Evolutionary conservation across 257 asterid genomes (phyloP), one percentile per base, ranked within the genome.

Genomic region (Handroanthus guayacan): DNA sequence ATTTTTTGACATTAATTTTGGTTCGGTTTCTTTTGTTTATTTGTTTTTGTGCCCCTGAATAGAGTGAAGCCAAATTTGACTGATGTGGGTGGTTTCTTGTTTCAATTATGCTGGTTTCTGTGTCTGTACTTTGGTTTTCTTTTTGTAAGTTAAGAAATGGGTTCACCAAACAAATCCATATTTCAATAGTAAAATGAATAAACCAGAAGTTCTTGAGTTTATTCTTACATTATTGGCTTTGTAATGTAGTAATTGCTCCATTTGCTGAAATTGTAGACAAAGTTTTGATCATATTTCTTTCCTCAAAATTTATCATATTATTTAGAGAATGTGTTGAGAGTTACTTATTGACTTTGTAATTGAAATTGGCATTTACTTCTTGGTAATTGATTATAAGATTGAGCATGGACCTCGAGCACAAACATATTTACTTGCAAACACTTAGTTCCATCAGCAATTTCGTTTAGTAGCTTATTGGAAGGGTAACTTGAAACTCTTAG

Each of bases 1-100:
- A 25, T 51, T 51, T 47, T 13, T 3, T n/a, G 31, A 9, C 25
- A 3, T 41, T 47, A 20, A 39, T 13, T 18, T 41, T 11, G 51
- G 14, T 64, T 41, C 3, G 1, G 2, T 65, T 9, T 16, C 5
- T 20, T 61, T 73, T 47, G 48, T 13, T 31, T 44, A 57, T 44
- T 72, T 72, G 77, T 17, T 70, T 16, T 45, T 44, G 34, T 44
- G 12, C 50, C 50, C 50, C 50, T 44, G 6, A 44, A 44, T 44
- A 44, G 11, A 51, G 57, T 51, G 57, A 13, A 47, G 12, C 57
- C 57, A 13, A 13, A 13, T 13, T 51, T 41, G 57, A 3, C 18
- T 51, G 8, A 51, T 13, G 6, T 50, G 56, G 4, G 6, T 14
- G 11, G 56, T 14, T 50, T 50, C 31, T 50, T 50, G 17, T 50